Conservation (phyloP, 225 moss, liverwort and hornwort species). For the Lunularia cruciata region DNA sequence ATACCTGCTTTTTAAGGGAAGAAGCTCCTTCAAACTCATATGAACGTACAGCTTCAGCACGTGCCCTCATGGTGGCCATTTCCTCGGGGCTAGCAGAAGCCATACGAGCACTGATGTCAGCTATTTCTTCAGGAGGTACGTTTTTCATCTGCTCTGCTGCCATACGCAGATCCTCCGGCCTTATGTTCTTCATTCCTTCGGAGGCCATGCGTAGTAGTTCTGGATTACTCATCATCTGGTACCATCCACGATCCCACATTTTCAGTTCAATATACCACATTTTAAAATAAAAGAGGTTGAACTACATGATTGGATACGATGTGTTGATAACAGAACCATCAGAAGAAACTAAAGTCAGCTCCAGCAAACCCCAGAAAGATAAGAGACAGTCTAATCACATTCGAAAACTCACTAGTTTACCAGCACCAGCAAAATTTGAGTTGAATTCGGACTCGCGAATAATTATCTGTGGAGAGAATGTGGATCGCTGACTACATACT, state of each 20-base stretch:
- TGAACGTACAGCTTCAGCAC: slow-evolving; percentile 62
- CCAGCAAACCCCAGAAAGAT: no score
- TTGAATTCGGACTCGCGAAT: no score
- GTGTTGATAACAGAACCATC: no score
- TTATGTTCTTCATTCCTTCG: slow-evolving; percentile 94
- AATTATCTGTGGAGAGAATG: no score
- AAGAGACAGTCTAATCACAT: no score
- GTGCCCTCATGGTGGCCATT: slow-evolving; percentile 71
- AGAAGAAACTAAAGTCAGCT: no score
- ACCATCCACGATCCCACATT: background rate
- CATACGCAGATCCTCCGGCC: slow-evolving; percentile 85
- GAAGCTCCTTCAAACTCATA: slow-evolving; percentile 78
- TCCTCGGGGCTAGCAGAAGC: slow-evolving; percentile 82
- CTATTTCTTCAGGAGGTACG: slow-evolving; percentile 86
- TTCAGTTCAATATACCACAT: background rate
- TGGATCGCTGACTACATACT: no score
- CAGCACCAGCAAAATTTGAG: no score
- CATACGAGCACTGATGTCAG: slow-evolving; percentile 83
- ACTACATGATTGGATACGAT: no score
- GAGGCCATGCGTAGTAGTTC: slow-evolving; percentile 89
- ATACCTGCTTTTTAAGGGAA: slow-evolving; percentile 76
- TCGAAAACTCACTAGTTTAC: no score
- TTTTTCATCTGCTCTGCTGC: slow-evolving; percentile 98
- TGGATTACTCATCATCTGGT: slow-evolving; percentile 96
- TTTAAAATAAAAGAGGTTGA: no score